Base-by-base conservation (phyloP, 2,329 filamentous ascomycete species). In the Beauveria brongniartii region DNA sequence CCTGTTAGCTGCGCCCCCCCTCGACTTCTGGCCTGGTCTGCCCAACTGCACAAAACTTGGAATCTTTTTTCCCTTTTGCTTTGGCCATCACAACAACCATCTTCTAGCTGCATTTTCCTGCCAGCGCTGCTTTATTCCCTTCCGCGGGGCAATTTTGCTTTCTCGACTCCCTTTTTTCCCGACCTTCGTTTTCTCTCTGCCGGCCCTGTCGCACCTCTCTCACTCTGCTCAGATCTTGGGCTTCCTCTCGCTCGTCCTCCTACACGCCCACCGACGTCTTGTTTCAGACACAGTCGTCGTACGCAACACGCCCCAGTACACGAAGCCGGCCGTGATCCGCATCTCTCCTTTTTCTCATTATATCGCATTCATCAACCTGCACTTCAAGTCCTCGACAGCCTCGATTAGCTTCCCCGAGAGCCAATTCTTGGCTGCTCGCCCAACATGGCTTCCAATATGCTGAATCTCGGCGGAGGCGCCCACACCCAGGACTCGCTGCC, bases 401-500 rank as follows among this genome's bases (percentile, higher is more conserved):
- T 59, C 40, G 37, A 40, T 7, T 34, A 59, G 14, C n/a, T 37
- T 12, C 37, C 12, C 24, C 56, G 64, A 67, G 64, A 69, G 70
- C 67, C 69, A 67, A 63, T 62, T 28, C 61, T 62, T 68, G 70
- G 71, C 69, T 59, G 65, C 68, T 71, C 70, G 73, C 69, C 73
- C 73, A 78, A 67, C 72, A 89, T 88, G 85, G 80, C 85, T 71
- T 78, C 82, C 74, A 84, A 81, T 70, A 75, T 84, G 63, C 80
- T 81, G 63, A 74, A 79, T 50, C 73, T 76, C 70, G 73, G 72
- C 71, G 82, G 81, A 73, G 84, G 84, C 63, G 82, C 84, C 76
- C 91, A 87, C 78, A 91, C 82, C 64, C 91, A 96, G 76, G 84
- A 91, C 62, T 97, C 93, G 63, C 80, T 99, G 69, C 92, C 93